Base-by-base conservation (phyloP, 306 rosid genomes). In the Prosopis cineraria region DNA sequence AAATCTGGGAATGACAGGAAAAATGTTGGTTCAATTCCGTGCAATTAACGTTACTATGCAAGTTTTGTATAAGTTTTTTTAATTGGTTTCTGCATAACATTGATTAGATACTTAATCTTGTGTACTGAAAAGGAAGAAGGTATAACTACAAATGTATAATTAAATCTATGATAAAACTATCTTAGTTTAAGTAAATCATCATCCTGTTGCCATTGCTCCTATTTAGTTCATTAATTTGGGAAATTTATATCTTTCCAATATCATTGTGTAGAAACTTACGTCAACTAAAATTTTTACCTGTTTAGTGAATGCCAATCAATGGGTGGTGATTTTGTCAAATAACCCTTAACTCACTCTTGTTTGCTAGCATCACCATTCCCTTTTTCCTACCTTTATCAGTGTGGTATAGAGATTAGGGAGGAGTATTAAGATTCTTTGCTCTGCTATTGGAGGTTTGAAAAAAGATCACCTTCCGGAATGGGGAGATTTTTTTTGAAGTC, bases 81-180 rank as follows among this genome's bases (percentile, higher is more conserved):
- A 10, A 29, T 33, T 3, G 63, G 24, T 56, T 24, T 24, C 63
- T 56, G 63, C 33, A 10, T 1, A 24, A 25, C 6, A 22, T 56
- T 25, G 63, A 25, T 56, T 9, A 11, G 0, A 56, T 10, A 10
- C 63, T 24, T 55, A n/a, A 50, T 48, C 56, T n/a, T 19, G 7
- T 19, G 56, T 7, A 24, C 11, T 56, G 19, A 25, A 24, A 25
- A 25, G 30, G 17, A 10, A 56, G 33, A 25, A 56, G 63, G 63
- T 56, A 25, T 24, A 7, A 4, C 2, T 56, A 11, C 6, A 0
- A 56, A 56, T 25, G 33, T 11, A 25, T 56, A 17, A 29, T 27
- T 44, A 3, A 45, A 63, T 73, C 20, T 72, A 37, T 34, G 50
- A 40, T 64, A 31, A 72, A 76, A 81, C 41, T 25, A 29, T 30